Evolutionary conservation across 306 rosid species (phyloP).

Genomic region (Casuarina glauca): DNA sequence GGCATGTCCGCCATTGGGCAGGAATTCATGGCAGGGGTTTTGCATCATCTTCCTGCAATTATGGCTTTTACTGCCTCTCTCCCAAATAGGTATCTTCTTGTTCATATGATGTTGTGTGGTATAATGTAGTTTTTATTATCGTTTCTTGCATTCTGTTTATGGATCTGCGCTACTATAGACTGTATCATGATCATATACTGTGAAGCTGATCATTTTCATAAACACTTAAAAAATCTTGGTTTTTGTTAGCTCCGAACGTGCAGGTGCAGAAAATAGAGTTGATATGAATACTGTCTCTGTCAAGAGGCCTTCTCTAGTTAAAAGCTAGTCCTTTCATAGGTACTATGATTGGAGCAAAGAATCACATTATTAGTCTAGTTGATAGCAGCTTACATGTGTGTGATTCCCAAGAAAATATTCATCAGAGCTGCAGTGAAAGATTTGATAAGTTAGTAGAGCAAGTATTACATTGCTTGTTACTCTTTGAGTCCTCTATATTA

Average conservation of each 20-base stretch:
- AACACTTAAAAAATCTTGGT: not conserved
- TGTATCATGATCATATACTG: not conserved
- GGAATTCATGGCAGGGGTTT: constrained; percentile 93
- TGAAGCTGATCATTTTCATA: not conserved
- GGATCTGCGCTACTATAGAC: not conserved
- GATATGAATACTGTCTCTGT: not conserved
- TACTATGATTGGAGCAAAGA: not conserved
- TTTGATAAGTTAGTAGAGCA: not conserved
- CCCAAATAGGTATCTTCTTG: constrained; percentile 74
- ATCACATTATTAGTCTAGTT: not conserved
- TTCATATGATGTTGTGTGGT: not conserved
- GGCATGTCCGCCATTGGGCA: constrained; percentile 78
- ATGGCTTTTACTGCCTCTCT: constrained; percentile 79
- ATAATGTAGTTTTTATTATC: not conserved
- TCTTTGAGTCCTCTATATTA: not conserved
- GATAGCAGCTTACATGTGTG: too few relatives aligned
- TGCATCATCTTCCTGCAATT: constrained; percentile 69
- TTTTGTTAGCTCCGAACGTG: not conserved
- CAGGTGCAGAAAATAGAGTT: not conserved
- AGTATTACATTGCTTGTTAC: not conserved
- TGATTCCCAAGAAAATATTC: not conserved
- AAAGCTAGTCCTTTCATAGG: not conserved
- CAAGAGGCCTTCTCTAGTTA: not conserved
- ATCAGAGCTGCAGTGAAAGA: not conserved
- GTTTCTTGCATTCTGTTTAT: not conserved